These are phyloP conservation scores for Ceratocystis alfenasii DNA, from an alignment of 2,329 filamentous ascomycete species.

Conservation along the genomic window DNA sequence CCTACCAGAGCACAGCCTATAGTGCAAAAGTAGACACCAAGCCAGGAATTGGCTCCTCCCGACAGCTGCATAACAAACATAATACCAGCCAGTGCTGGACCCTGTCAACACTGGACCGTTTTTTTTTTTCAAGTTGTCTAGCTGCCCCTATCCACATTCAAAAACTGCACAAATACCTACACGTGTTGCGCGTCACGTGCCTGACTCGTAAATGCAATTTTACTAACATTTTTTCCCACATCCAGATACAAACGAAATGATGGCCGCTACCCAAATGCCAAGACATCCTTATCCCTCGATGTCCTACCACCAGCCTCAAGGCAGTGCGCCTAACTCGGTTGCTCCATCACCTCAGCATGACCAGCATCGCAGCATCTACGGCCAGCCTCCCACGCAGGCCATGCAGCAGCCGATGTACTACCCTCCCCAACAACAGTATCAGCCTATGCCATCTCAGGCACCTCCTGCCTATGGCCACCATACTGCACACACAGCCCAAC, in stretches of 20 bases:
- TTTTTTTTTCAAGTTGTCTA: neutral
- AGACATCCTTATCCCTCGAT: conserved; percentile 77
- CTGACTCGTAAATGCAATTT: neutral
- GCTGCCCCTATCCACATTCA: neutral
- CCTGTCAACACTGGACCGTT: neutral
- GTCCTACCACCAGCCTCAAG: conserved; percentile 84
- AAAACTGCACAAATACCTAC: neutral
- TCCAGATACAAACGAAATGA: conserved; percentile 51
- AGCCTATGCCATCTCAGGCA: conserved; percentile 53
- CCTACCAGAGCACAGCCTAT: too few relatives aligned
- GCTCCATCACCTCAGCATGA: conserved; percentile 82
- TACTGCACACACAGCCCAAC: conserved; percentile 43
- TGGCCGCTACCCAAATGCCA: conserved; percentile 57
- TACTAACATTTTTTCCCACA: neutral
- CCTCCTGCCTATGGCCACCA: conserved; percentile 52
- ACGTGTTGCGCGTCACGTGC: neutral
- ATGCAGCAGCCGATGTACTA: conserved; percentile 75
- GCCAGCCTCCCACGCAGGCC: conserved; percentile 64
- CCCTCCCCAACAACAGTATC: conserved; percentile 47
- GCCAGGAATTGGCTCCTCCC: conserved; percentile 3
- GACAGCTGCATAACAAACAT: neutral
- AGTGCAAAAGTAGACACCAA: neutral
- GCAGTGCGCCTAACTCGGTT: conserved; percentile 86
- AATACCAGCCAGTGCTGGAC: neutral
- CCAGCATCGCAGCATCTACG: conserved; percentile 78